Percentiles rank a stretch among this genome's conserved stretches.
Evolutionary conservation across 805 yeast genomes (phyloP).

Genomic region (Sugiyamaella lignohabitans): DNA sequence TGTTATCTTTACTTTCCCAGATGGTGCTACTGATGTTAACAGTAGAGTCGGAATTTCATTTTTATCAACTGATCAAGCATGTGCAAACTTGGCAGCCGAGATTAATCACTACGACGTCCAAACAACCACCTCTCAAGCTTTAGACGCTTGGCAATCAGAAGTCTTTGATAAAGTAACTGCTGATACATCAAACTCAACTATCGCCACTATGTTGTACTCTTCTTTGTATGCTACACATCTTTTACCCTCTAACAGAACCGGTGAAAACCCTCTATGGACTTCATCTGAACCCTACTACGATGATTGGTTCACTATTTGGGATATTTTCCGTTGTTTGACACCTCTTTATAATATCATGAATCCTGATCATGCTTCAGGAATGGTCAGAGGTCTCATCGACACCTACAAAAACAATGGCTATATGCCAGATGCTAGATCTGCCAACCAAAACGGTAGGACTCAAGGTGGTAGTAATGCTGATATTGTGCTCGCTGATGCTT

Average conservation of each 20-base stretch:
- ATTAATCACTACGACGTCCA: constrained; percentile 19
- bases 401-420: constrained; percentile 33
- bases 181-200: constrained; percentile 6
- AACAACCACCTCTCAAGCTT: constrained; percentile 18
- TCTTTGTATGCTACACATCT: constrained; percentile 31
- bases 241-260: constrained; percentile 32
- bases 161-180: constrained; percentile 8
- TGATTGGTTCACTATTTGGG: constrained; percentile 37
- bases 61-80: constrained; percentile 30
- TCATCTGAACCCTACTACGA: constrained; percentile 30
- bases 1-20: constrained; percentile 2
- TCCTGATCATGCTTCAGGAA: constrained; percentile 28
- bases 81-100: constrained; percentile 24
- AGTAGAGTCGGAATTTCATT: constrained; percentile 31
- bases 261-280: constrained; percentile 31
- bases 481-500: constrained; percentile 35
- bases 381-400: constrained; percentile 29
- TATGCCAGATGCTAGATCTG: constrained; percentile 36
- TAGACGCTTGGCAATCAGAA: constrained; percentile 20
- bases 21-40: constrained; percentile 1
- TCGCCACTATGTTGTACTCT: constrained; percentile 21
- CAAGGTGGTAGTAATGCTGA: constrained; percentile 38
- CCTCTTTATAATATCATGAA: constrained; percentile 31
- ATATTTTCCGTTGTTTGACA: constrained; percentile 34
- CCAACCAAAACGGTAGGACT: constrained; percentile 35